Percentiles rank a stretch among this genome's conserved stretches.
Evolutionary conservation across 257 asterid species (phyloP).

Genomic region (Echites panduratus): DNA sequence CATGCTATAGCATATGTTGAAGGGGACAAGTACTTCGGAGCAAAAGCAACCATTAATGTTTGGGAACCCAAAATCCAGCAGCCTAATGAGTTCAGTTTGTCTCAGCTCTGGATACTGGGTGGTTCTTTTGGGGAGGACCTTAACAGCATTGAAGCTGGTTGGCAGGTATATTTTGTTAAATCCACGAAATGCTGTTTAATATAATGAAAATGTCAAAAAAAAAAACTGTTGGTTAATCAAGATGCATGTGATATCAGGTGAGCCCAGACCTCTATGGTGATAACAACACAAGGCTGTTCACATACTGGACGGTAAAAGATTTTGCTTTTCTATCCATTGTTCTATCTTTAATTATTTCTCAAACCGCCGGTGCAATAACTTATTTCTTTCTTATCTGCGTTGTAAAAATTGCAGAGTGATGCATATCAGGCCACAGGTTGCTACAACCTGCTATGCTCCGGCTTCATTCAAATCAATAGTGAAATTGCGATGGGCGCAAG

Average conservation of each 20-base stretch:
- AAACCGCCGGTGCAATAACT: not conserved
- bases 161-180: slow-evolving; percentile 48
- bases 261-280: slow-evolving; percentile 66
- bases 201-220: not conserved
- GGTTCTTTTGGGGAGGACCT: slow-evolving; percentile 74
- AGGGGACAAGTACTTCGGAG: slow-evolving; percentile 75
- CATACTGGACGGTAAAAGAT: slow-evolving; percentile 76
- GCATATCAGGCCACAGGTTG: slow-evolving; percentile 97
- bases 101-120: slow-evolving; percentile 85
- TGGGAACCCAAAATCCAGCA: slow-evolving; percentile 84
- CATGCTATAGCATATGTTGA: slow-evolving; percentile 84
- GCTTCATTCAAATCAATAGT: slow-evolving; percentile 82
- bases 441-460: slow-evolving; percentile 89
- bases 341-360: not conserved
- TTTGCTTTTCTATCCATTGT: not conserved
- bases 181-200: not conserved
- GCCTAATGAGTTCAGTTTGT: slow-evolving; percentile 73
- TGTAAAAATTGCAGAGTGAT: slow-evolving; percentile 54
- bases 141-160: slow-evolving; percentile 80
- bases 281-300: slow-evolving; percentile 76
- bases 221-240: not conserved
- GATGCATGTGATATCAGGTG: slow-evolving; percentile 18
- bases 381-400: not conserved
- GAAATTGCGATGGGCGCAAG: slow-evolving; percentile 96
- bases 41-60: slow-evolving; percentile 79